A percentile compares a stretch with the other conserved stretches of the same genome.
phyloP scores from a whole-genome alignment of 1,284 basidiomycete genomes.

The Ganoderma boninense region DNA sequence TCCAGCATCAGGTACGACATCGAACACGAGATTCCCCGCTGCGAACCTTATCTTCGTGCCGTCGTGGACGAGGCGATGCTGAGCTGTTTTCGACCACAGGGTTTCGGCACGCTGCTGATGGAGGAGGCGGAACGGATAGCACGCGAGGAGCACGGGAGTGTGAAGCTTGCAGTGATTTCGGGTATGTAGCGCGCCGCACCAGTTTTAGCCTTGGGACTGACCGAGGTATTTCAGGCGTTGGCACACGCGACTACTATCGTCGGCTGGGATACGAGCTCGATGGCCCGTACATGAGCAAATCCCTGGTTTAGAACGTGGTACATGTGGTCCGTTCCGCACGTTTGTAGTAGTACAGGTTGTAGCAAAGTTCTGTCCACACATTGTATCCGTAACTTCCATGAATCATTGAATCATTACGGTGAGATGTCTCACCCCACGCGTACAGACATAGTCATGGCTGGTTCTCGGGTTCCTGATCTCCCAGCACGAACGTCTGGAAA shows the following conservation, averaged over 20 bases:
- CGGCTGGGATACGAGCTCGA: conserved; percentile 94
- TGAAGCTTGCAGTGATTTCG: conserved; percentile 96
- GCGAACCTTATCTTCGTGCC: conserved; percentile 2
- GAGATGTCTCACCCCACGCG: neutral
- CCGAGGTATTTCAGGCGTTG: conserved; percentile 69
- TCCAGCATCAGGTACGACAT: conserved; percentile 85
- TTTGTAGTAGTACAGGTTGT: conserved; percentile 38
- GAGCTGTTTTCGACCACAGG: conserved; percentile 53
- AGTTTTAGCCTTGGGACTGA: conserved; percentile 19
- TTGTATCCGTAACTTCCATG: conserved; percentile 3
- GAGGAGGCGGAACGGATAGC: conserved; percentile 99
- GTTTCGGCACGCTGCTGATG: conserved; percentile 98
- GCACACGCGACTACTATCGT: conserved; percentile 94
- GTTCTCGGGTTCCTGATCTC: conserved; percentile 40
- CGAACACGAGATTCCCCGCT: neutral
- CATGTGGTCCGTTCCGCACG: conserved; percentile 29
- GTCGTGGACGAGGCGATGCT: conserved; percentile 6
- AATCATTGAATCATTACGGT: neutral
- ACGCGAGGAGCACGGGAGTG: conserved; percentile 95
- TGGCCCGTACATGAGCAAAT: conserved; percentile 97
- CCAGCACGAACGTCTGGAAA: conserved; percentile 85
- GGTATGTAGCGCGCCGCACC: conserved; percentile 54
- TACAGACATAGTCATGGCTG: conserved; percentile 2
- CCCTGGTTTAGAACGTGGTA: conserved; percentile 46
- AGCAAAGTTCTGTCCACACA: neutral